Conservation (phyloP, 139 green algal species). For the Yamagishiella unicocca region DNA sequence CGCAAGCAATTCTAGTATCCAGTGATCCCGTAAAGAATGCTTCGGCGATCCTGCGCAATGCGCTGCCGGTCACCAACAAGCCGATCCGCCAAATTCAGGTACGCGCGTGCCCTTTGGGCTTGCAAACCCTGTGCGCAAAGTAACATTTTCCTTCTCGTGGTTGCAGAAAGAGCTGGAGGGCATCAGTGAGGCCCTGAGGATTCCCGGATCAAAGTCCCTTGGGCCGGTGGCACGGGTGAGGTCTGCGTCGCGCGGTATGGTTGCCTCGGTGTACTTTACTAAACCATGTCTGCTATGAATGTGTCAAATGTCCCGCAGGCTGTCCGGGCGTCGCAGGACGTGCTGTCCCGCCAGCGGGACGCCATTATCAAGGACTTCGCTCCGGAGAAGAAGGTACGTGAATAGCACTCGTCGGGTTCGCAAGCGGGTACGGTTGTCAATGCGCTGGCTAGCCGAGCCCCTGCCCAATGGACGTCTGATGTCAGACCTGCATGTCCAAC, state of each 20-base stretch:
- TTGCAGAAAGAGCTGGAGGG: conserved; percentile 84
- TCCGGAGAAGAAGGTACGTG: conserved; percentile 78
- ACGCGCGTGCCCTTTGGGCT: not conserved
- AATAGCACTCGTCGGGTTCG: too few relatives aligned
- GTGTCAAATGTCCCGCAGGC: conserved; percentile 60
- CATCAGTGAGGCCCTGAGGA: conserved; percentile 90
- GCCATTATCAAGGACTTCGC: conserved; percentile 81
- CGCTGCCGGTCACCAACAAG: conserved; percentile 96
- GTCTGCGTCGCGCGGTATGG: too few relatives aligned
- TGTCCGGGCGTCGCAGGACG: conserved; percentile 68
- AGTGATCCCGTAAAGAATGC: conserved; percentile 91
- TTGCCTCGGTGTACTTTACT: not conserved
- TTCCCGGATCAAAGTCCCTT: conserved; percentile 90
- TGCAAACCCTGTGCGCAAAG: not conserved
- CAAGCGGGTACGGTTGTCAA: too few relatives aligned
- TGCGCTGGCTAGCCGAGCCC: too few relatives aligned
- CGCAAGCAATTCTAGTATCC: conserved; percentile 39
- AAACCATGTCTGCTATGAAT: too few relatives aligned
- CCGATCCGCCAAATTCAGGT: conserved; percentile 90
- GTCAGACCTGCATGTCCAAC: too few relatives aligned
- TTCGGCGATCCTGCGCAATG: conserved; percentile 91
- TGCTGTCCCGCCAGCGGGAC: conserved; percentile 70
- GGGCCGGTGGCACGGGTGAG: conserved; percentile 75
- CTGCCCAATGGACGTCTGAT: too few relatives aligned
- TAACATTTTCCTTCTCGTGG: not conserved